Conservation (phyloP, 2,329 filamentous ascomycete species). For the Trichoderma citrinoviride region DNA sequence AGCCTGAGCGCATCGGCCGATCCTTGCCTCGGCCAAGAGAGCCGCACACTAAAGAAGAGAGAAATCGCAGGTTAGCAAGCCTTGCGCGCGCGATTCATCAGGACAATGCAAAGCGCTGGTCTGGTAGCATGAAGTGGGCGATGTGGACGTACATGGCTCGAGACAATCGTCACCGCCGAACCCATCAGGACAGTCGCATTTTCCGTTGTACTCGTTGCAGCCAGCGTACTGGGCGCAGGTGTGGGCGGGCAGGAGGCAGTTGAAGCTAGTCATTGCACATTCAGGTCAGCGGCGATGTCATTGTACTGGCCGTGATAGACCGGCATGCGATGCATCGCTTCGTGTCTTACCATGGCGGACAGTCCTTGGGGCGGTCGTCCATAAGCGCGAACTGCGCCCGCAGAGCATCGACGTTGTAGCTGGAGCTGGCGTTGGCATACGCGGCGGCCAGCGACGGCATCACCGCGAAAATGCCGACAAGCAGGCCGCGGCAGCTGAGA, state of each 20-base stretch:
- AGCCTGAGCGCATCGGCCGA: conserved; percentile 68
- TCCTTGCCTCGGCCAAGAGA: conserved; percentile 79
- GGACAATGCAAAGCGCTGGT: not conserved
- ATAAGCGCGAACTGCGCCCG: conserved; percentile 67
- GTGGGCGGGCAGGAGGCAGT: conserved; percentile 92
- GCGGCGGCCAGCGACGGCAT: conserved; percentile 42
- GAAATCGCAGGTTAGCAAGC: not conserved
- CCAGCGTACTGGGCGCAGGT: conserved; percentile 85
- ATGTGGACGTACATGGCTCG: conserved; percentile 59
- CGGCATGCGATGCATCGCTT: not conserved
- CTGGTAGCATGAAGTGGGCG: not conserved
- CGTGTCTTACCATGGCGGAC: conserved; percentile 67
- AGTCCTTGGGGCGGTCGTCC: conserved; percentile 70
- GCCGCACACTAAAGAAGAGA: conserved; percentile 65
- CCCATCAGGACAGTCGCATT: conserved; percentile 87
- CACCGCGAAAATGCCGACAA: conserved; percentile 40
- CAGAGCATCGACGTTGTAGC: conserved; percentile 59
- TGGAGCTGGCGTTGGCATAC: conserved; percentile 55
- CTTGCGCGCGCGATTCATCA: not conserved
- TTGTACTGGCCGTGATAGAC: not conserved
- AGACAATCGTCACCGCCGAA: conserved; percentile 95
- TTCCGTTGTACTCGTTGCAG: conserved; percentile 86
- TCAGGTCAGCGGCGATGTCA: conserved; percentile 19
- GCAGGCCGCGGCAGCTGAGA: conserved; percentile 38
- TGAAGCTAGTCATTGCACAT: conserved; percentile 64